Base-by-base conservation (phyloP, 345 rosid species). In the Syzygium jambos region DNA sequence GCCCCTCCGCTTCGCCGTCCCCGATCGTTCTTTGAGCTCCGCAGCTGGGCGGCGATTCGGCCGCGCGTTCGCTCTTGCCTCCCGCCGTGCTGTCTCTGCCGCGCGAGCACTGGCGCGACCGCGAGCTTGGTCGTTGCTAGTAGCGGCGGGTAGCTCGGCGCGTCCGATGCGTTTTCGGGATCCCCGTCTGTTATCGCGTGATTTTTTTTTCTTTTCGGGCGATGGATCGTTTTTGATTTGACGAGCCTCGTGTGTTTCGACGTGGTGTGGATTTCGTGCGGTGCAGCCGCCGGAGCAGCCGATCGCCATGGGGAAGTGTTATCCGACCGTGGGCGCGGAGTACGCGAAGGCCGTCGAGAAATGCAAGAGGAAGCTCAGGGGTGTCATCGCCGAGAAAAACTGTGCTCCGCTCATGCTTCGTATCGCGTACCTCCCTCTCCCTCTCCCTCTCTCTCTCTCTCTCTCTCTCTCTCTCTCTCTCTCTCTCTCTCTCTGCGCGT, bases 371-470 rank as follows among this genome's bases (percentile, higher is more conserved):
- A 98, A 95, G 94, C 97, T 98, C 56, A 93, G 98, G 85, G 99
- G 95, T 25, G 54, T 95, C 88, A 96, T 98, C 88, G 96, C 99
- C 43, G 98, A 95, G 90, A 98, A 96, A 93, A 91, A 91, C 89
- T 96, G 99, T 83, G 99, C 99, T 88, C 99, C 99, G 2, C 84
- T 98, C 91, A 96, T 98, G 96, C 98, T 98, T 86, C 95, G 99
- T 84, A 54, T 98, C 57, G 99, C 98, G 98, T 98, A 93, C 17
- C 53, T 94, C n/a, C 61, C 22, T 41, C 14, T 23, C 12, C 29
- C 78, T 83, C 30, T 34, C 52, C 57, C 49, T 55, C 14, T 46
- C 46, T 65, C 38, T 22, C 38, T 16, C n/a, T 85, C 29, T 6
- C 21, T 53, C 13, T 78, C 25, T 29, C 5, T 34, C 52, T 73